Conservation (phyloP, 441 rosid genomes). For the Flueggea neowawraea region DNA sequence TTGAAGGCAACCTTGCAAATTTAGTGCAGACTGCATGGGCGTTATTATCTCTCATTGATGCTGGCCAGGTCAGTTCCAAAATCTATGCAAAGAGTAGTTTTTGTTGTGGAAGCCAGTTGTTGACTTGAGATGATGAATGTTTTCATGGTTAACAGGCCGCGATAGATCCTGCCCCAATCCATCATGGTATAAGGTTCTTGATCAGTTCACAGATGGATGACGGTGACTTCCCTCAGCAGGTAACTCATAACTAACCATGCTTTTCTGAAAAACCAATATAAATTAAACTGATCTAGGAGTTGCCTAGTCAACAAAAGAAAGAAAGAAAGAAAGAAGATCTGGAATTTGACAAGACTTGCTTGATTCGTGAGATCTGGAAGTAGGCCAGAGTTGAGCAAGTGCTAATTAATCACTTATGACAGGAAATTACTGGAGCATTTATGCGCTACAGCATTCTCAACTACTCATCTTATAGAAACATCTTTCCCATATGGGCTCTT, state of each 20-base stretch:
- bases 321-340: too few relatives aligned
- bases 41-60: neutral
- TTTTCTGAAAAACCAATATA: too few relatives aligned
- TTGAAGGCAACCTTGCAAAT: neutral
- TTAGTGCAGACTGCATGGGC: too few relatives aligned
- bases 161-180: slow-evolving; percentile 53
- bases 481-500: slow-evolving; percentile 53
- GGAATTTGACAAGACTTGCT: too few relatives aligned
- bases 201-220: slow-evolving; percentile 59
- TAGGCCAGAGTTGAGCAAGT: neutral
- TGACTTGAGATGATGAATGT: too few relatives aligned
- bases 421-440: slow-evolving; percentile 58
- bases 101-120: neutral
- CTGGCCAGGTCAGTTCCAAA: neutral
- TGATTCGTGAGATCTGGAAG: too few relatives aligned
- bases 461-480: slow-evolving; percentile 39
- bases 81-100: neutral
- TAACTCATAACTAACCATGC: slow-evolving; percentile 1
- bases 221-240: slow-evolving; percentile 85
- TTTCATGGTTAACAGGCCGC: slow-evolving; percentile 35
- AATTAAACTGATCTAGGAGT: neutral
- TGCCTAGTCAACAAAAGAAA: too few relatives aligned
- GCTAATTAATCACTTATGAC: neutral
- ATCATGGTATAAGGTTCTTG: slow-evolving; percentile 52
- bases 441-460: slow-evolving; percentile 46